A percentile compares a stretch with the other conserved stretches of the same genome.
phyloP scores from a whole-genome alignment of 139 green algal genomes.

The Astrephomene gubernaculifera region DNA sequence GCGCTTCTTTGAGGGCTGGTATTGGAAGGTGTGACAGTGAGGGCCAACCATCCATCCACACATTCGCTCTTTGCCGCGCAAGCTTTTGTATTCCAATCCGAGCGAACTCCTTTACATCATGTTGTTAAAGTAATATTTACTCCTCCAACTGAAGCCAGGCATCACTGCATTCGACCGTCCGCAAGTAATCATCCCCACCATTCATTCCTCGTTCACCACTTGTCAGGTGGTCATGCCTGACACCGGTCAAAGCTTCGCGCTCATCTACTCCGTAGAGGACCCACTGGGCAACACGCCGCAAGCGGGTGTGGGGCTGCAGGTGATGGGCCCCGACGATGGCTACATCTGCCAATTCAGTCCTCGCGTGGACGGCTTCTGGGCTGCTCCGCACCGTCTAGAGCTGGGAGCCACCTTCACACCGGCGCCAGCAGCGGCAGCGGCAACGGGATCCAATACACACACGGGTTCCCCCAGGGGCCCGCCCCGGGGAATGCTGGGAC shows the following conservation, averaged over 20 bases:
- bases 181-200: no score
- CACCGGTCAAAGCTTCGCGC: conserved; percentile 86
- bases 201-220: no score
- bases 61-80: no score
- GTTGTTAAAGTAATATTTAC: no score
- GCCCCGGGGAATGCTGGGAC: conserved; percentile 19
- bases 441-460: conserved; percentile 11
- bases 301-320: conserved; percentile 78
- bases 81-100: no score
- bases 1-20: conserved; percentile 98
- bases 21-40: conserved; percentile 90
- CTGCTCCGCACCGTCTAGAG: conserved; percentile 63
- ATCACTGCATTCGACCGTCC: no score
- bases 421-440: no score
- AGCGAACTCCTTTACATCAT: no score
- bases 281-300: conserved; percentile 61
- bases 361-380: conserved; percentile 85
- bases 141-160: no score
- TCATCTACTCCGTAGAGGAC: conserved; percentile 97
- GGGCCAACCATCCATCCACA: no score
- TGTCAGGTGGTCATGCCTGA: conserved; percentile 84
- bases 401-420: conserved; percentile 77
- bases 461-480: no score
- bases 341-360: conserved; percentile 92
- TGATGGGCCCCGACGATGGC: conserved; percentile 93